These are phyloP conservation scores for Volvox carteri DNA, from an alignment of 163 green algal genomes.

Conservation along the genomic window DNA sequence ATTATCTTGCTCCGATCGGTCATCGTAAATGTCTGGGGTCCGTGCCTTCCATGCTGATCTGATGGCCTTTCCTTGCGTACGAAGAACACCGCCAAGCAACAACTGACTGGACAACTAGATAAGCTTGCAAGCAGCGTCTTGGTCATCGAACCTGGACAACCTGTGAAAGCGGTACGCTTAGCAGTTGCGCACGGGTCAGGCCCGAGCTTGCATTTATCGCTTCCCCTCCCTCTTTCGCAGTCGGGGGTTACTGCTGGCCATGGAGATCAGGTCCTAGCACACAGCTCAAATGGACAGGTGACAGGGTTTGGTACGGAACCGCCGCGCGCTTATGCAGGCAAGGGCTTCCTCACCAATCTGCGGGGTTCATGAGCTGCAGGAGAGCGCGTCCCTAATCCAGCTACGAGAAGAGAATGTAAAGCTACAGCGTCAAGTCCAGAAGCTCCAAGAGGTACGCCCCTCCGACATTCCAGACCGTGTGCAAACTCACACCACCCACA, in stretches of 20 bases:
- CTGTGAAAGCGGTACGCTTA: background rate
- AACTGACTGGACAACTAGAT: constrained; percentile 21
- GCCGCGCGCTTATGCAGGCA: background rate
- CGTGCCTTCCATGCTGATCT: background rate
- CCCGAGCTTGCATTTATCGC: background rate
- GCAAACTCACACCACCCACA: too few relatives aligned
- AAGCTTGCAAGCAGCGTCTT: constrained; percentile 43
- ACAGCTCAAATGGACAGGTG: background rate
- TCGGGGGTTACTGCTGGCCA: background rate
- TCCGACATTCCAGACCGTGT: too few relatives aligned
- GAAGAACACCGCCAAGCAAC: constrained; percentile 40
- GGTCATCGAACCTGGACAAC: constrained; percentile 35
- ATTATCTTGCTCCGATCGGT: background rate
- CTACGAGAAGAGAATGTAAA: constrained; percentile 31
- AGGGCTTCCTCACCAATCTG: background rate
- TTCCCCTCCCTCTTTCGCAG: background rate
- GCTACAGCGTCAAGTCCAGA: background rate
- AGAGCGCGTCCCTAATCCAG: background rate
- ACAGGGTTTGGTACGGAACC: background rate
- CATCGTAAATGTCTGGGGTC: background rate
- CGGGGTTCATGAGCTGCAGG: background rate
- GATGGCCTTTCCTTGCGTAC: background rate
- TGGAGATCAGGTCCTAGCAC: background rate
- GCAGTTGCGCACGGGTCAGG: background rate
- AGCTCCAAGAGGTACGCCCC: constrained; percentile 43